Evolutionary conservation across 306 rosid genomes (phyloP).

Genomic region (Oemleria cerasiformis): DNA sequence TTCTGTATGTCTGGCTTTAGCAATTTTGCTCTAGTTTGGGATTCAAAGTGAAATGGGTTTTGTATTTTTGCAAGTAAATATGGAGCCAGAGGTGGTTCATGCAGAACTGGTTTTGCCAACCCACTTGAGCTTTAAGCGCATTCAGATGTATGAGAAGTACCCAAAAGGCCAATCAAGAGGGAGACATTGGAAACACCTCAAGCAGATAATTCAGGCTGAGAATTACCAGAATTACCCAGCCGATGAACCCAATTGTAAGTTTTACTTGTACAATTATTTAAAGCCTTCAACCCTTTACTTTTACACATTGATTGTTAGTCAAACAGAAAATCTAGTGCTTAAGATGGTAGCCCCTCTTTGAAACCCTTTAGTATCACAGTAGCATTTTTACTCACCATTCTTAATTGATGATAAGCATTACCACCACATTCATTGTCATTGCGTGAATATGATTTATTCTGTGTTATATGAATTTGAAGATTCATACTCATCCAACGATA

Average conservation of each 20-base stretch:
- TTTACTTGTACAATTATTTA: neutral
- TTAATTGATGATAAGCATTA: no score
- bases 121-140: conserved; percentile 67
- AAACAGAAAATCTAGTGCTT: neutral
- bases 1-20: neutral
- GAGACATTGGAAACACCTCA: conserved; percentile 94
- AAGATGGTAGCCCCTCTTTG: neutral
- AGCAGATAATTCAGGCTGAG: conserved; percentile 93
- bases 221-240: conserved; percentile 67
- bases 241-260: conserved; percentile 76
- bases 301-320: neutral
- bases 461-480: no score
- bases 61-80: conserved; percentile 4
- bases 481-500: no score
- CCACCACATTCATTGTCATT: no score
- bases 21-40: neutral
- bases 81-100: conserved; percentile 72
- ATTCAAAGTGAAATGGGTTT: neutral
- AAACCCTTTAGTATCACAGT: no score
- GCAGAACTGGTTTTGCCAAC: conserved; percentile 83
- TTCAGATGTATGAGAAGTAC: conserved; percentile 88
- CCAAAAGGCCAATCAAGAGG: conserved; percentile 92
- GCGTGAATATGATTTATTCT: no score
- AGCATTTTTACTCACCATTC: no score
- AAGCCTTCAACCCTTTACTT: neutral